Base-by-base conservation (phyloP, 2,329 filamentous ascomycete genomes). In the Gaeumannomyces sp. region DNA sequence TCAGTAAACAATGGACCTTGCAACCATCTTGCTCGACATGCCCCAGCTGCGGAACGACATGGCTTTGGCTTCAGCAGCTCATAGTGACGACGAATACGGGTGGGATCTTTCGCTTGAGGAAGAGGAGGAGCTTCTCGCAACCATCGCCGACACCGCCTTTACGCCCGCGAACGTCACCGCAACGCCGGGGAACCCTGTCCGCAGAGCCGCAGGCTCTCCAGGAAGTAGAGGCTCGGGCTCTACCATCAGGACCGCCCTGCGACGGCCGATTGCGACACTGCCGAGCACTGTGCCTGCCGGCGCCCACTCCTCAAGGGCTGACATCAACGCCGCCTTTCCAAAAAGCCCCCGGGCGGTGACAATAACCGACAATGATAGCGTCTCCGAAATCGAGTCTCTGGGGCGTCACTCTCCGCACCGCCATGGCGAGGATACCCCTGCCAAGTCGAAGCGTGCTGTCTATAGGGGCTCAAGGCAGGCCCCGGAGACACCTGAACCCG, bases 71-170 rank as follows among this genome's bases (percentile, higher is more conserved):
- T 59, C 35, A 62, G 60, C 11, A 62, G 64, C 38, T 69, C 75
- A 77, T 66, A 75, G 72, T 67, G 77, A 79, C 67, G 76, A 73
- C 68, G 79, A 82, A 59, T 83, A 79, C 71, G 78, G 75, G 65
- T 82, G 80, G 69, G 78, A 82, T 68, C 73, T 82, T 59, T 78
- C 79, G 3, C 67, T 72, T 1, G 80, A 83, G 33, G 81, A 83
- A 35, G 81, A 83, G 45, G 45, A 53, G 66, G 69, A 77, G 57
- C 67, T 78, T 59, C 69, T 82, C 70, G 73, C 63, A 66, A 76
- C 67, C 56, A 57, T 61, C 57, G 64, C 63, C 50, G 62, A 67
- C 61, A 35, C 56, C 59, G 28, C 22, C 63, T 59, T 59, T 53
- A 22, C 45, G 6, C 19, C 45, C 22, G 11, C 22, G 50, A 28